A percentile compares a stretch with the other conserved stretches of the same genome.
phyloP scores from a whole-genome alignment of 371 early-diverging fungal species.

The Saksenaea vasiformis region DNA sequence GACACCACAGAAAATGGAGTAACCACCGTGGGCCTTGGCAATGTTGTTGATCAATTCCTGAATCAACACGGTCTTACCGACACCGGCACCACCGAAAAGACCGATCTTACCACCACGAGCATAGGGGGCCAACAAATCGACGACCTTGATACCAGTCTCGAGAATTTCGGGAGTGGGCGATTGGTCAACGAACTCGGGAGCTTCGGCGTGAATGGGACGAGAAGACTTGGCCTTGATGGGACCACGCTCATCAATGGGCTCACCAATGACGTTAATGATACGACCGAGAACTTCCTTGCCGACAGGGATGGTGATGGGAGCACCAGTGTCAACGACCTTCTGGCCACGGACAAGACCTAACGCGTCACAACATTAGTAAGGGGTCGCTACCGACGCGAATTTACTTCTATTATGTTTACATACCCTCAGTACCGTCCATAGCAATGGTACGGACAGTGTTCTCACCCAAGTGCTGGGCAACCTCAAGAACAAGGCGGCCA shows the following conservation, averaged over 20 bases:
- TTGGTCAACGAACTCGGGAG: conserved; percentile 90
- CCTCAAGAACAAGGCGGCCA: conserved; percentile 93
- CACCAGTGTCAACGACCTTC: conserved; percentile 87
- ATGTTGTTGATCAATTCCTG: conserved; percentile 97
- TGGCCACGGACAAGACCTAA: conserved; percentile 86
- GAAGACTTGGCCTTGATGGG: conserved; percentile 85
- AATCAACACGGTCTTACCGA: conserved; percentile 97
- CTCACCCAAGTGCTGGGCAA: conserved; percentile 96
- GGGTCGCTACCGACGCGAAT: background rate
- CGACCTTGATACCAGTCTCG: conserved; percentile 96
- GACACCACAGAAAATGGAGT: conserved; percentile 96
- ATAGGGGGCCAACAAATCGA: conserved; percentile 94
- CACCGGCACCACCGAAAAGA: conserved; percentile 96
- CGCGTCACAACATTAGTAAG: background rate
- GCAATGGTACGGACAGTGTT: conserved; percentile 99
- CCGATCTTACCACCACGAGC: conserved; percentile 97
- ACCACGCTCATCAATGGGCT: conserved; percentile 95
- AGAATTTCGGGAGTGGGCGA: conserved; percentile 89
- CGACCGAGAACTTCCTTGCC: conserved; percentile 93
- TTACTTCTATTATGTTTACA: background rate
- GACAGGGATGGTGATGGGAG: conserved; percentile 89
- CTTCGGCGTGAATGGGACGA: conserved; percentile 85
- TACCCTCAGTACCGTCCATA: conserved; percentile 91
- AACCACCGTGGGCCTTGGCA: conserved; percentile 96
- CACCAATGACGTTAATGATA: conserved; percentile 97